Base-by-base conservation (phyloP, 176 grass and related monocot species). In the Themeda triandra region DNA sequence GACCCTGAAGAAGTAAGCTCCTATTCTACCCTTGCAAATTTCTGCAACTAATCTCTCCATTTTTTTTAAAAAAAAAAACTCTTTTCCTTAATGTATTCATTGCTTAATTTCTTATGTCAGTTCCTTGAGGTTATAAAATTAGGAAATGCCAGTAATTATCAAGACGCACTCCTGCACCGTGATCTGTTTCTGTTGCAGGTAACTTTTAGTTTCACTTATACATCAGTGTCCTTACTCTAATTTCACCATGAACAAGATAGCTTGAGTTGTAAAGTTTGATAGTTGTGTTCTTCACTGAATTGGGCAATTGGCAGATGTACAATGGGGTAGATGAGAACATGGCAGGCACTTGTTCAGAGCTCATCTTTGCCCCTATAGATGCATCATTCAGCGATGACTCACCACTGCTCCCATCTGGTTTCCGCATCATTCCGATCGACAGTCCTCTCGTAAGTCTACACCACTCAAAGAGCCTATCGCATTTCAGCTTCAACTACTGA, bases 171-270 rank as follows among this genome's bases (percentile, higher is more conserved):
- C 23, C 58, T 85, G 74, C 80, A 94, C 30, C 92, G 89, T 8
- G 96, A 99, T 81, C 86, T 96, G 64, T 96, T 94, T 59, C 76
- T 99, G 28, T 75, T 99, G 11, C 93, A 99, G 92, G 97, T 98
- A 84, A 69, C 29, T 33, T 80, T 79, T 71, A 77, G 5, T 33
- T 4, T n/a, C 30, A 66, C 42, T 17, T 59, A 39, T 17, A 11
- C 12, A 33, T 27, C 64, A 33, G 10, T 72, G n/a, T 37, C 73
- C 10, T 23, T 19, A 37, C n/a, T 31, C 33, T 6, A 21, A 10
- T 71, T 46, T 48, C 29, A 69, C 78, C 64, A 4, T 40, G 2
- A 66, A 42, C 17, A 14, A 82, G 60, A 75, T 11, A 44, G 9
- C 8, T 24, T 63, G 23, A 59, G 59, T n/a, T 32, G 33, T 41